Percentiles rank a stretch among this genome's conserved stretches.
Conservation (phyloP, 371 early-diverging fungal species). For the Caulochytrium protostelioides region DNA sequence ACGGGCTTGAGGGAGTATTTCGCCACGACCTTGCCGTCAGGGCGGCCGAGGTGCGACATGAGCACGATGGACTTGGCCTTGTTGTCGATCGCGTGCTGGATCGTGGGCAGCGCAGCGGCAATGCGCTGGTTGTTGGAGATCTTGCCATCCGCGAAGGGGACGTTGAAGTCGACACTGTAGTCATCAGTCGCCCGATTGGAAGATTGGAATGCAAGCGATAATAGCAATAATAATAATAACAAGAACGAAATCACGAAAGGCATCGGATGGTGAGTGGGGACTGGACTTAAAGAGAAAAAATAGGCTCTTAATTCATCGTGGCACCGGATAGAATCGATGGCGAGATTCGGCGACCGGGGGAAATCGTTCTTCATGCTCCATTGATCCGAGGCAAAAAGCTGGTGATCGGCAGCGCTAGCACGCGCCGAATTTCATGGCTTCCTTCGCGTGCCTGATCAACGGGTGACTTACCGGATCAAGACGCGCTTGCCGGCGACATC, state of each 20-base stretch:
- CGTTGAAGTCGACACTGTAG: conserved; percentile 97
- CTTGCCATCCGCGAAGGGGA: conserved; percentile 69
- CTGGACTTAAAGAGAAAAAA: too few species aligned
- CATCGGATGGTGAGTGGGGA: too few species aligned
- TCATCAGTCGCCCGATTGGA: neutral
- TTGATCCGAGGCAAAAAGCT: too few species aligned
- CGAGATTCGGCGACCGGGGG: too few species aligned
- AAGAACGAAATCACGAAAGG: conserved; percentile 1
- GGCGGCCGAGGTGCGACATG: conserved; percentile 96
- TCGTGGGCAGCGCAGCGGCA: conserved; percentile 85
- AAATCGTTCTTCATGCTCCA: too few species aligned
- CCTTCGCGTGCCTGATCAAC: neutral
- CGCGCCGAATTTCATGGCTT: too few species aligned
- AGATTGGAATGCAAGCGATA: conserved; percentile 1
- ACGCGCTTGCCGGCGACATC: conserved; percentile 72
- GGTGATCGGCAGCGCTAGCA: too few species aligned
- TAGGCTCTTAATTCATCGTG: too few species aligned
- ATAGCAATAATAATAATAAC: neutral
- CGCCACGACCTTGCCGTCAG: conserved; percentile 66
- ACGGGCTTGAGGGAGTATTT: conserved; percentile 88
- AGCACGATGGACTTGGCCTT: conserved; percentile 78
- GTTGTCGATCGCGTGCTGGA: conserved; percentile 68
- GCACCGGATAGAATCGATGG: too few species aligned
- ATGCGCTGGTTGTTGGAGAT: conserved; percentile 96
- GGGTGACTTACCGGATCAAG: conserved; percentile 55